phyloP scores from a whole-genome alignment of 2,329 filamentous ascomycete species.

The Cladophialophora yegresii region DNA sequence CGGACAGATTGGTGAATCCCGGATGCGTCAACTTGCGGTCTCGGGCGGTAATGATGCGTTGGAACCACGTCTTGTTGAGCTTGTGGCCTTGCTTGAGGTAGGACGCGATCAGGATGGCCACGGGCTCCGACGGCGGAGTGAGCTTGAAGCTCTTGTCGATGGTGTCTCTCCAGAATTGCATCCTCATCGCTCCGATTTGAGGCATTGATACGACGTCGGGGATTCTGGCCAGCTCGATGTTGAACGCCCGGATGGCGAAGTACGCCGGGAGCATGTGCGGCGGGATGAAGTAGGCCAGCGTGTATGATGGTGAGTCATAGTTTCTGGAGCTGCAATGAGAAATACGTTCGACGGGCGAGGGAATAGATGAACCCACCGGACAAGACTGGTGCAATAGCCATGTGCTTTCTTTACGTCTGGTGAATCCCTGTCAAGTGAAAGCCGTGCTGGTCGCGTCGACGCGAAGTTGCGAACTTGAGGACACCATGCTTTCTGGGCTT shows the following conservation, averaged over 20 bases:
- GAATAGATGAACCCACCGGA: constrained; percentile 48
- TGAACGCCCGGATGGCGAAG: constrained; percentile 85
- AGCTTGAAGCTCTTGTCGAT: constrained; percentile 76
- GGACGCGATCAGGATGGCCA: constrained; percentile 78
- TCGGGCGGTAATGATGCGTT: constrained; percentile 75
- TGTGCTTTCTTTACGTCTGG: constrained; percentile 57
- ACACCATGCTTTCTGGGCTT: constrained; percentile 20
- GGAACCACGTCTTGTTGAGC: constrained; percentile 71
- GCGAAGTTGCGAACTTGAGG: constrained; percentile 25
- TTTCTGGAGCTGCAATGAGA: constrained; percentile 55
- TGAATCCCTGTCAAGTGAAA: constrained; percentile 38
- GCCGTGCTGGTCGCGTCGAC: constrained; percentile 16
- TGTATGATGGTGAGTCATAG: constrained; percentile 85
- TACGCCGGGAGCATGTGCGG: constrained; percentile 75
- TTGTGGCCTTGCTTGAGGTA: constrained; percentile 60
- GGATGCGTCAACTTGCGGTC: constrained; percentile 82
- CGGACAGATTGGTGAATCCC: constrained; percentile 71
- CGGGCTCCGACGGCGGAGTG: constrained; percentile 82
- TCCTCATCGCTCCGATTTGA: constrained; percentile 82
- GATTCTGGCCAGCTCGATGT: constrained; percentile 85
- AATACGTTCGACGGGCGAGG: background rate
- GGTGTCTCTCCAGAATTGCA: constrained; percentile 93
- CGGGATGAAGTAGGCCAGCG: constrained; percentile 83
- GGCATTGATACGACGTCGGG: constrained; percentile 86
- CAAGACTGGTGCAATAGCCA: constrained; percentile 60